Evolutionary conservation across 2,329 filamentous ascomycete species (phyloP), one percentile per base, ranked within the genome.

Genomic region (Paraphoma sp.): DNA sequence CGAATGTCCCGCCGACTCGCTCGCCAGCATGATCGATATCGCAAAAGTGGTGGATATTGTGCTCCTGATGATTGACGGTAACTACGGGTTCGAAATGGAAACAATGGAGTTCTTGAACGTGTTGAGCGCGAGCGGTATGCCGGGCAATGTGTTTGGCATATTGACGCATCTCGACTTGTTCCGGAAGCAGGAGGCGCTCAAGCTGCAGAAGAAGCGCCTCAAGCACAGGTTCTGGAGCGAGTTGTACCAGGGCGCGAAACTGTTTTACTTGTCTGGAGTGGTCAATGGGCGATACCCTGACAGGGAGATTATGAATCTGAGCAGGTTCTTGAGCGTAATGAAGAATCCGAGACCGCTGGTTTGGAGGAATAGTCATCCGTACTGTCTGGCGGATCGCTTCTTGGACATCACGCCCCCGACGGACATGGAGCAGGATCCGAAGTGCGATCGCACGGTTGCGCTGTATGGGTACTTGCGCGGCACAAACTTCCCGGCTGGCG

Each of bases 51-150:
- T 96, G 16, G 95, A 99, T 76, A 97, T 99, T 69, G 92, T 98
- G 6, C 84, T 99, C 48, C 85, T 99, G 54, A 95, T 99, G 91
- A 99, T 99, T 68, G 95, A 99, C 74, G 96, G 95, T 53, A 98
- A 98, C 79, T 99, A 91, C 71, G 96, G 95, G 12, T 99, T 99
- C 73, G 95, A 99, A 80, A 99, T 99, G 95, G 95, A 99, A 83
- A 99, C 95, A 0, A 99, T 99, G 95, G 95, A 99, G 79, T 99
- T 99, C 60, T 81, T 99, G 72, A 98, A 97, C 68, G 89, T 97
- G 16, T 82, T 99, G 48, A 90, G 91, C n/a, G 87, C 92, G 2
- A 96, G 91, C 30, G 95, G 95, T 76, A 98, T 99, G 94, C 95
- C 96, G 0, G 94, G 95, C 63, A 99, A 99, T 69, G 93, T 99